Conservation (phyloP, 768 basidiomycete genomes). For the Trichaptum fuscoviolaceum region DNA sequence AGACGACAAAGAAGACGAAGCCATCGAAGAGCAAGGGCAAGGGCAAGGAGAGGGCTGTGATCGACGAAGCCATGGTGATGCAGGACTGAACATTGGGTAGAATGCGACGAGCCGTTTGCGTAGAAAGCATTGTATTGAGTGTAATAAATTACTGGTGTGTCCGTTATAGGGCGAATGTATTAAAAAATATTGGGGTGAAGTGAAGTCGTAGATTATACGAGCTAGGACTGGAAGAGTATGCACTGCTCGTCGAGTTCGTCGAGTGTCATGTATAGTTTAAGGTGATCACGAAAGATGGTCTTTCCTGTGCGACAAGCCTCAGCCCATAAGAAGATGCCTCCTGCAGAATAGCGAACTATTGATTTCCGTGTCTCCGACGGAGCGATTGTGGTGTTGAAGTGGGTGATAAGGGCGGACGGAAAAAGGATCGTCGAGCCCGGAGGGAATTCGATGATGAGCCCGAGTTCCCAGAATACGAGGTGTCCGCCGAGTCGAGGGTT, state of each 20-base stretch:
- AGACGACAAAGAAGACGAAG: background rate
- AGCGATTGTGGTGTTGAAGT: slow-evolving; percentile 15
- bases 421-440: slow-evolving; percentile 15
- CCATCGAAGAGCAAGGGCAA: background rate
- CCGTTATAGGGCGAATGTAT: background rate
- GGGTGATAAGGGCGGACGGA: slow-evolving; percentile 15
- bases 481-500: slow-evolving; percentile 15
- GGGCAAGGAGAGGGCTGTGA: background rate
- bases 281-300: background rate
- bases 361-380: background rate
- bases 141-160: background rate
- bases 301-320: background rate
- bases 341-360: background rate
- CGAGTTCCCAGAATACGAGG: slow-evolving; percentile 14
- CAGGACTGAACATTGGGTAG: background rate
- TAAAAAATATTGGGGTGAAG: background rate
- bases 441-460: slow-evolving; percentile 17
- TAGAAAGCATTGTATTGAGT: background rate
- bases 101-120: background rate
- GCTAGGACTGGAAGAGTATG: background rate
- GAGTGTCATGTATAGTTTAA: background rate
- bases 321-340: background rate
- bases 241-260: background rate
- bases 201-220: background rate
- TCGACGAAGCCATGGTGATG: background rate